Conservation (phyloP, 169 alveolate genomes). For the Neospora caninum region DNA sequence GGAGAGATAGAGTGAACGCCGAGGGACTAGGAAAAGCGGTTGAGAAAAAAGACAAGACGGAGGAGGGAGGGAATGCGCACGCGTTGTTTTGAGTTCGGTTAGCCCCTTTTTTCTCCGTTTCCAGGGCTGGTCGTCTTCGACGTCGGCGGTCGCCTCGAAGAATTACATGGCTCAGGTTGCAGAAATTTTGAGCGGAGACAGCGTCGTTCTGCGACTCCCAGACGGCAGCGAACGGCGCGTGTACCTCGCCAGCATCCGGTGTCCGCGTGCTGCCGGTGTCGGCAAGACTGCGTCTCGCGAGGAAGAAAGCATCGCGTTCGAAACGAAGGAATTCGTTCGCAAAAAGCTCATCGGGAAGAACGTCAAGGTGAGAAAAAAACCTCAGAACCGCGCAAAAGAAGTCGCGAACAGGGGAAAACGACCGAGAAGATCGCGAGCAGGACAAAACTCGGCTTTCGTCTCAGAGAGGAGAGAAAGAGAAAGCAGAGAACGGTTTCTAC, state of each 20-base stretch:
- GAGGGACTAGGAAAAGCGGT: too few species aligned
- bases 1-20: too few species aligned
- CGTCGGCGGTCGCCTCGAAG: not conserved
- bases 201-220: conserved; percentile 42
- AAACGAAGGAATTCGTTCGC: conserved; percentile 65
- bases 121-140: conserved; percentile 24
- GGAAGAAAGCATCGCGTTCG: conserved; percentile 51
- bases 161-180: conserved; percentile 43
- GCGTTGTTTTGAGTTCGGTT: too few species aligned
- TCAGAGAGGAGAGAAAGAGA: too few species aligned
- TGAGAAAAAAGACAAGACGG: too few species aligned
- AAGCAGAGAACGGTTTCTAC: too few species aligned
- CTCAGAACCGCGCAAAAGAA: too few species aligned
- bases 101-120: not conserved
- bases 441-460: too few species aligned
- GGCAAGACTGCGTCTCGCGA: not conserved
- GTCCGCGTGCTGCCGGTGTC: conserved; percentile 37
- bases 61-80: too few species aligned
- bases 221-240: conserved; percentile 48
- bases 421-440: too few species aligned
- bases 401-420: too few species aligned
- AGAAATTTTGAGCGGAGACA: conserved; percentile 53
- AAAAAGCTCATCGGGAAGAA: conserved; percentile 55
- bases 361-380: conserved; percentile 42
- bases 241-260: conserved; percentile 49